Evolutionary conservation across 345 rosid genomes (phyloP), one percentile per base, ranked within the genome.

Genomic region (Citrus cavaleriei): DNA sequence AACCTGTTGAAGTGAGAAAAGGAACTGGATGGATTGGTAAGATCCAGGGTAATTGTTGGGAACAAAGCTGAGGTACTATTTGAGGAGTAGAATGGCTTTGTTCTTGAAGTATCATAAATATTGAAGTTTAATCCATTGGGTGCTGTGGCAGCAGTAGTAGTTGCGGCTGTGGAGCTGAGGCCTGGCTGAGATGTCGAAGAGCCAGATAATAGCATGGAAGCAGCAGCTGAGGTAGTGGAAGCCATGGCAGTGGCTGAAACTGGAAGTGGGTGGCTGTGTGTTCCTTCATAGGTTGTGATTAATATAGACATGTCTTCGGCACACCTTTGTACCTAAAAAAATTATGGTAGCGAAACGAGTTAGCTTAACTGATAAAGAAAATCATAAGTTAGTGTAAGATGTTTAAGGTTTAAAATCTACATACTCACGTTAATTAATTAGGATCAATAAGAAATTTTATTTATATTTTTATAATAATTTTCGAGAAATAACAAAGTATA

Each of bases 31-130:
- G 93, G 82, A 18, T 89, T 21, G 18, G 93, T 91, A 16, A 95
- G 97, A 90, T 95, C 98, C 78, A 95, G 83, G 76, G 98, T 91
- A 73, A 95, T 83, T 19, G 98, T 95, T 58, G 97, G 96, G 82
- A 85, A 84, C 74, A 86, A 76, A 37, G 88, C 78, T 10, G 85
- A 80, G 71, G 84, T 83, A 32, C 84, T 73, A 13, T 83, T 84
- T 40, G 89, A 82, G 27, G 85, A 65, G 78, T 88, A 88, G 78
- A 87, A 78, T 51, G 84, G 90, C 38, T 77, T 89, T 70, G 84
- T 37, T 81, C 85, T 85, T 67, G 91, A 88, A 78, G 5, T 86
- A 21, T 89, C 90, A 38, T 86, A 87, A 69, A 88, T 82, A 64
- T 83, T 88, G 81, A 85, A 84, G 80, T 70, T 84, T 40, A 81